Base-by-base conservation (phyloP, 208 protist genomes). In the Trichomonas vaginalis region DNA sequence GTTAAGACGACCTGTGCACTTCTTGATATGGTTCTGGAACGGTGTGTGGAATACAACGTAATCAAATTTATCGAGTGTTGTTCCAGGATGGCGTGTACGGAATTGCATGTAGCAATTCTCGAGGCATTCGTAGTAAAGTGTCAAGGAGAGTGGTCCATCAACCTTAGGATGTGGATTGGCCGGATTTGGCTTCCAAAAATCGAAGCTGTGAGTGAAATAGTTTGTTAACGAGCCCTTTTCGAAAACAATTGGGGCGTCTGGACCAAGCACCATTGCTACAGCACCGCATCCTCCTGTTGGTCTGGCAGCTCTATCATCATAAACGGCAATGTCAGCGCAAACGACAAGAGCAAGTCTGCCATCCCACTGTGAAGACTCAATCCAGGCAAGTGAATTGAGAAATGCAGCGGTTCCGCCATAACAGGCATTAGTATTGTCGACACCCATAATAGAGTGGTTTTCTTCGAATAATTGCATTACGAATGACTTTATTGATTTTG, bases 101-200 rank as follows among this genome's bases (percentile, higher is more conserved):
- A 42, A 70, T 79, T 27, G 17, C n/a, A 79, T 42, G 45, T 95
- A 98, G 96, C 98, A 98, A 15, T 95, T 95, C 87, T 98, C 98
- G 0, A 98, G 96, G n/a, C 98, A 96, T 45, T 97, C 95, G 23
- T 98, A 96, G 96, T 98, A 98, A 87, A 97, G 98, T 42, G 48
- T 90, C 79, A 98, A 97, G 23, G 97, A 98, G 27, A 98, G 96
- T 45, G 97, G 96, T 46, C 98, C 98, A 95, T 97, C 96, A 6
- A 98, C 98, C 23, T 95, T 70, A 45, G 98, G 98, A 96, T 98
- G 98, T 96, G 98, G 97, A 61, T 96, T 97, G n/a, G 90, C 61
- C n/a, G 98, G 62, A 62, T 97, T 95, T 70, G 98, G 98, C 96
- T 99, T 99, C 97, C 98, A 98, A 92, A 99, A 99, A 96, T 99